Evolutionary conservation across 495 filamentous ascomycete species (phyloP), one percentile per base, ranked within the genome.

Genomic region (Penicillium bovifimosum): DNA sequence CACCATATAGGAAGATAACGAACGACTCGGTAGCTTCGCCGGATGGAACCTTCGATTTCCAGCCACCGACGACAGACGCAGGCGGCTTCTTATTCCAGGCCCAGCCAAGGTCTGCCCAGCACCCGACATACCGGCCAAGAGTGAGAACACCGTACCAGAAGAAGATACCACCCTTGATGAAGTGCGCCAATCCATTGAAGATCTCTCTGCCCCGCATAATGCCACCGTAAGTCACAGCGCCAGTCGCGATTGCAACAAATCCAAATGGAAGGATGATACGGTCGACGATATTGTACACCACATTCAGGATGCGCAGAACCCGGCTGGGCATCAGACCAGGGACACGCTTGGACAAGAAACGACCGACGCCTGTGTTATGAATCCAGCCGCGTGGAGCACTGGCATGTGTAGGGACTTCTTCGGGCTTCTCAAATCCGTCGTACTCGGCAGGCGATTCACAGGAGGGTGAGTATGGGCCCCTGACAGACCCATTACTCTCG

Each of bases 161-260:
- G 72, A 98, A 98, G 50, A 97, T 88, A n/a, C 90, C 89, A 47
- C 92, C 93, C 64, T 97, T 98, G 66, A 96, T 87, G 69, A 88
- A 95, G 68, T 97, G 93, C 29, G 93, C 92, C 32, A 96, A 75
- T 5, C 91, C 89, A 60, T 86, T 91, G 77, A 96, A 93, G 42
- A 95, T 69, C 17, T 77, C 72, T 31, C 63, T 61, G 9, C 73
- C 80, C 59, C 81, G 78, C 62, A 86, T 84, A 44, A 90, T 80
- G 50, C 87, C 87, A 28, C 81, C 80, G 53, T 85, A 89, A 8
- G 83, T 80, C 26, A 88, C 79, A 14, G 73, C 73, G n/a, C 87
- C 87, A 9, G 79, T 81, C 7, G 71, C 66, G n/a, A 90, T 63
- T 14, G 78, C 81, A 26, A 78, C 54, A 56, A 86, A 90, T 8